A percentile compares a stretch with the other conserved stretches of the same genome.
Conservation (phyloP, 306 rosid species). For the Dalbergia cultrata region DNA sequence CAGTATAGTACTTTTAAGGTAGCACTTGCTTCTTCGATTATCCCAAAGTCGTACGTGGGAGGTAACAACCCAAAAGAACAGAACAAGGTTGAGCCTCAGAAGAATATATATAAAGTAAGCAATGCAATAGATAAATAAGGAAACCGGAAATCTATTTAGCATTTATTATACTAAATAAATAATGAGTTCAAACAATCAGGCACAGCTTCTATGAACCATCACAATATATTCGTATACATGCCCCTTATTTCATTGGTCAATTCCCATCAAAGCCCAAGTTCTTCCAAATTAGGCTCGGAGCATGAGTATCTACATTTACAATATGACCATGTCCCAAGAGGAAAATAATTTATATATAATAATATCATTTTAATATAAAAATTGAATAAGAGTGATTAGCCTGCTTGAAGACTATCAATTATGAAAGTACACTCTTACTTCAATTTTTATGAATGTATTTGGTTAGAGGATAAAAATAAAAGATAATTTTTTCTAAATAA, state of each 20-base stretch:
- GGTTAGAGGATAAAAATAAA: too few relatives aligned
- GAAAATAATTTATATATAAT: background rate
- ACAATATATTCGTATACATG: slow-evolving; percentile 25
- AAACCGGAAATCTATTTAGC: background rate
- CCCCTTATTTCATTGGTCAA: slow-evolving; percentile 7
- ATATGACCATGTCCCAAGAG: background rate
- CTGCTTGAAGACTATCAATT: too few relatives aligned
- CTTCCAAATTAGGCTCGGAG: slow-evolving; percentile 21
- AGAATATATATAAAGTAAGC: background rate
- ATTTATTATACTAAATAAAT: slow-evolving; percentile 9
- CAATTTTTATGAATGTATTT: too few relatives aligned
- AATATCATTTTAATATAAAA: background rate
- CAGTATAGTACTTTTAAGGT: background rate
- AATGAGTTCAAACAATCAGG: slow-evolving; percentile 23
- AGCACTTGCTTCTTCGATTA: background rate
- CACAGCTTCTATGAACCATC: background rate
- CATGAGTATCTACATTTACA: slow-evolving; percentile 18
- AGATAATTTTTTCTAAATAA: too few relatives aligned
- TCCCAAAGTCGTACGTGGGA: background rate
- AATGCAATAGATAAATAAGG: background rate
- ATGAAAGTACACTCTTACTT: too few relatives aligned
- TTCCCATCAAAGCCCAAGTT: background rate
- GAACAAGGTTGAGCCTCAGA: background rate
- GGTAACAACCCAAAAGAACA: background rate
- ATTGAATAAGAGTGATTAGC: too few relatives aligned